Base-by-base conservation (phyloP, 2,329 filamentous ascomycete genomes). In the Myotisia sp. region DNA sequence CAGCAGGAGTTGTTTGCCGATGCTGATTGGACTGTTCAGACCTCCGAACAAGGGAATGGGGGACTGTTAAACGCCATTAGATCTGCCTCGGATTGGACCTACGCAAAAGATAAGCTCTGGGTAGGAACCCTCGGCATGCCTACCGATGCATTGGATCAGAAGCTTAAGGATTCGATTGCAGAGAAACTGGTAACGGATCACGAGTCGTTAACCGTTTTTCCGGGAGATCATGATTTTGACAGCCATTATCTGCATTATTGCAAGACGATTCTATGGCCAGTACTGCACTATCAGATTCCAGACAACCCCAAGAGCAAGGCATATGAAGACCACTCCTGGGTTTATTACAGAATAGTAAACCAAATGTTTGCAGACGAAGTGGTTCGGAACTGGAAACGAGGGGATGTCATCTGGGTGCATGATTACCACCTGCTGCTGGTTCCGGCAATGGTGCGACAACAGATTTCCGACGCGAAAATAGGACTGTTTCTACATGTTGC, bases 221-320 rank as follows among this genome's bases (percentile, higher is more conserved):
- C 82, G 55, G 80, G 75, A 40, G 87, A 95, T 60, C 84, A 79
- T 52, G 86, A 95, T 56, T 85, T 94, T 52, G 80, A 94, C 49
- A 85, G 86, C 1, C 86, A 93, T 59, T 95, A 95, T 52, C 74
- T 79, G 8, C 86, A 94, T 58, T 95, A 90, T 54, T 94, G 86
- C 75, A 95, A 95, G 63, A 84, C 87, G 9, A 93, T 95, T 36
- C 67, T 95, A 5, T 95, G 87, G 87, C 87, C 87, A 1, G 86
- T 94, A 40, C 92, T 95, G 58, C 86, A 95, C 59, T 95, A 95
- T 56, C 86, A 94, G 58, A 92, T 95, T 39, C 90, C 87, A 0
- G 90, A 95, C 53, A 92, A 92, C 52, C 87, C 87, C 17, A 93
- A 93, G 67, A 94, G 85, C 72, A 95, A 95, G 57, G 87, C 87